Conservation (phyloP, 106 monocot species). For the Hemerocallis citrina region DNA sequence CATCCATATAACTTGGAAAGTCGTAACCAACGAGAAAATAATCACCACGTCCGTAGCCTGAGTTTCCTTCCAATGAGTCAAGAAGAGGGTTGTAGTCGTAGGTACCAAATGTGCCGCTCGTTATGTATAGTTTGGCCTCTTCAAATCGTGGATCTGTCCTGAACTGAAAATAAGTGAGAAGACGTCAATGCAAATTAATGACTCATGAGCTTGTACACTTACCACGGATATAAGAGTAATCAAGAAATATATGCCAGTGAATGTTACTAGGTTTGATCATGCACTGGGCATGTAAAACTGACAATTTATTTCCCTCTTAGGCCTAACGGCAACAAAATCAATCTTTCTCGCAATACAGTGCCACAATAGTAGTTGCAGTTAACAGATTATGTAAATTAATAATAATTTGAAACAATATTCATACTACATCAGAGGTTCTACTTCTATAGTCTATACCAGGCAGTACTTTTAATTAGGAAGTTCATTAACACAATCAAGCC, state of each 20-base stretch:
- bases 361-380: too few relatives aligned
- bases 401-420: not conserved
- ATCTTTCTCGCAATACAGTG: too few relatives aligned
- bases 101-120: slow-evolving; percentile 63
- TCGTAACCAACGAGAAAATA: slow-evolving; percentile 92
- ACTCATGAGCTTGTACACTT: not conserved
- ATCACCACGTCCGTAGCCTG: slow-evolving; percentile 82
- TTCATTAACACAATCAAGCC: too few relatives aligned
- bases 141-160: slow-evolving; percentile 76
- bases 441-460: not conserved
- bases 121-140: slow-evolving; percentile 73
- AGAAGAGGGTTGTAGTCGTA: slow-evolving; percentile 80
- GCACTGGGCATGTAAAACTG: not conserved
- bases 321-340: too few relatives aligned
- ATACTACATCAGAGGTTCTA: not conserved
- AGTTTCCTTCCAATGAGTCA: slow-evolving; percentile 81
- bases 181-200: not conserved
- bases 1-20: slow-evolving; percentile 84
- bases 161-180: slow-evolving; percentile 52
- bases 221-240: not conserved
- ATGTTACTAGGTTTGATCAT: not conserved
- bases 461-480: not conserved
- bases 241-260: not conserved
- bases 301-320: too few relatives aligned
- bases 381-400: not conserved